Evolutionary conservation across 306 rosid species (phyloP).

Genomic region (Canavalia gladiata): DNA sequence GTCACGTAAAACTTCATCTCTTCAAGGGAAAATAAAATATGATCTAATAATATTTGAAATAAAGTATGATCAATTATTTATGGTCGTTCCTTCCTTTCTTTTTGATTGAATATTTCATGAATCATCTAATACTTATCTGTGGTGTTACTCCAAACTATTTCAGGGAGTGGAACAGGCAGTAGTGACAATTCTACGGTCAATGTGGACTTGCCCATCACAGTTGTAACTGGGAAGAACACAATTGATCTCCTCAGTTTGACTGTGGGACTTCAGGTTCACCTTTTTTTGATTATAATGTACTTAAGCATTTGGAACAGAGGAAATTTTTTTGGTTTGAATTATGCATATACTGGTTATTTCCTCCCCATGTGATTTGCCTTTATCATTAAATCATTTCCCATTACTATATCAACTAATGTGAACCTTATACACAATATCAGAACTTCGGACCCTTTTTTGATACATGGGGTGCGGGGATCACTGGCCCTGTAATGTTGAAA

Average conservation of each 20-base stretch:
- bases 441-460: conserved; percentile 87
- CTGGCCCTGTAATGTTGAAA: conserved; percentile 84
- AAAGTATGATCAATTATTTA: neutral
- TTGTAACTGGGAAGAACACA: conserved; percentile 74
- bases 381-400: neutral
- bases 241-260: conserved; percentile 91
- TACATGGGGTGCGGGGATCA: conserved; percentile 79
- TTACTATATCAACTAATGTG: conserved; percentile 35
- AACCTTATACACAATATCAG: conserved; percentile 50
- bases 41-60: neutral
- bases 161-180: conserved; percentile 80
- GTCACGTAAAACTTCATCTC: neutral
- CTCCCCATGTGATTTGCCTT: neutral
- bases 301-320: conserved; percentile 18
- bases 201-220: conserved; percentile 64
- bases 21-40: neutral
- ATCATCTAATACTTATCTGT: neutral
- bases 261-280: conserved; percentile 89
- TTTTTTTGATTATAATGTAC: neutral
- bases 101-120: conserved; percentile 9
- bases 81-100: conserved; percentile 1
- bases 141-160: conserved; percentile 27
- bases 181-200: conserved; percentile 55
- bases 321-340: conserved; percentile 8
- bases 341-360: conserved; percentile 19